Evolutionary conservation across 2,329 filamentous ascomycete species (phyloP).

Genomic region (Microcera coccophila): DNA sequence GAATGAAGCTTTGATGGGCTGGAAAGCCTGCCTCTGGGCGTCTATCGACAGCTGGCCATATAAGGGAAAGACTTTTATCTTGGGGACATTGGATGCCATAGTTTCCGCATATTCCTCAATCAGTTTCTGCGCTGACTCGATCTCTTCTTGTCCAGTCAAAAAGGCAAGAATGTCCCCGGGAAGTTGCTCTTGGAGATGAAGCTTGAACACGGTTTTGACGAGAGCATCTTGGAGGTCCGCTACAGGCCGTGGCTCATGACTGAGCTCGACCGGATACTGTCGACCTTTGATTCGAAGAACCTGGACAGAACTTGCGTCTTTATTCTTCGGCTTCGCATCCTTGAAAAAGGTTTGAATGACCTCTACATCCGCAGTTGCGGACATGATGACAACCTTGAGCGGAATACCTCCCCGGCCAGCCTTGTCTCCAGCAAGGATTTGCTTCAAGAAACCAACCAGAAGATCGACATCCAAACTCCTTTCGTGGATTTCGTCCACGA

Average conservation of each 20-base stretch:
- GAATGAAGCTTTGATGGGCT: slow-evolving; percentile 63
- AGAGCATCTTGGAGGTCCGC: slow-evolving; percentile 79
- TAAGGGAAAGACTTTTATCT: slow-evolving; percentile 68
- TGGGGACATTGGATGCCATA: slow-evolving; percentile 71
- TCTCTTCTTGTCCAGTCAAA: slow-evolving; percentile 87
- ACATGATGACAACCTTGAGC: slow-evolving; percentile 93
- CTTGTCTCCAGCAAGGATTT: slow-evolving; percentile 61
- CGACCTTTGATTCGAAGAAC: slow-evolving; percentile 73
- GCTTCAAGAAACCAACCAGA: slow-evolving; percentile 80
- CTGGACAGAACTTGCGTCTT: slow-evolving; percentile 28
- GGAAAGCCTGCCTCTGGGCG: slow-evolving; percentile 82
- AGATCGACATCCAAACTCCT: slow-evolving; percentile 92
- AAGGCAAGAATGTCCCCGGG: slow-evolving; percentile 94
- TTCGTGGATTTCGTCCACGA: slow-evolving; percentile 97
- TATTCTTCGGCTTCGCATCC: slow-evolving; percentile 16
- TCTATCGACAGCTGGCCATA: slow-evolving; percentile 87
- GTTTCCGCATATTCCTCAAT: slow-evolving; percentile 75
- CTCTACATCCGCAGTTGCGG: slow-evolving; percentile 87
- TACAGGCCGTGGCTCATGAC: slow-evolving; percentile 70
- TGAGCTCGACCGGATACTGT: slow-evolving; percentile 77
- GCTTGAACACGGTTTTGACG: slow-evolving; percentile 76
- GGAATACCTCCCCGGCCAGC: slow-evolving; percentile 66
- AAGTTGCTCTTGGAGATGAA: slow-evolving; percentile 83
- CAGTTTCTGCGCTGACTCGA: slow-evolving; percentile 74
- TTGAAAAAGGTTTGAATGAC: slow-evolving; percentile 73